Conservation (phyloP, 2,329 filamentous ascomycete species). For the Alternaria viburni region DNA sequence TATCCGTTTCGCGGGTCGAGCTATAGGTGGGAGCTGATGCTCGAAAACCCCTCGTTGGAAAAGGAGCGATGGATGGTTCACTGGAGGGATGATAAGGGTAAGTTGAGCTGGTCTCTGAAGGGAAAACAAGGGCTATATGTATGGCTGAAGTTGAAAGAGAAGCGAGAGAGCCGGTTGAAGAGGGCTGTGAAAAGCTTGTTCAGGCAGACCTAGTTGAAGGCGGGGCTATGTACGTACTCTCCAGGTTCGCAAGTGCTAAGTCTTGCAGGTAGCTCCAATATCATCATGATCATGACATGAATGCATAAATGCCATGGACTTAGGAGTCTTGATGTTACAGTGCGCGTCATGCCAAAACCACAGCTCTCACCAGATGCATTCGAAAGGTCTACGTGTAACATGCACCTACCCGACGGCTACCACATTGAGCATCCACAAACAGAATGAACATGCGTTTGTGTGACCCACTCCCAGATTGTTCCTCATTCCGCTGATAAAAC, state of each 20-base stretch:
- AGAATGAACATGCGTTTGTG: background rate
- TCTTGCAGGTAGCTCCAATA: background rate
- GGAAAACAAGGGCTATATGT: background rate
- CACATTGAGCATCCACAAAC: background rate
- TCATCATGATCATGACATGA: background rate
- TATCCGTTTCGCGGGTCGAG: background rate
- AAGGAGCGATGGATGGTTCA: background rate
- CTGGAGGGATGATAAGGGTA: background rate
- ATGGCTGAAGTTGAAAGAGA: background rate
- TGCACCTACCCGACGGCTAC: background rate
- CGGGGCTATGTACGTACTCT: background rate
- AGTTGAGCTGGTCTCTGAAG: background rate
- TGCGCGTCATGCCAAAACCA: background rate
- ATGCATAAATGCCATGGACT: background rate
- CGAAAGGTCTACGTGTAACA: background rate
- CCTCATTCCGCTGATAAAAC: background rate
- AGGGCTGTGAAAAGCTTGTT: background rate
- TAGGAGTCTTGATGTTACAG: background rate
- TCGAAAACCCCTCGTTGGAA: background rate
- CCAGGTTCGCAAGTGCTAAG: background rate
- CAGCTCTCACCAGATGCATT: background rate
- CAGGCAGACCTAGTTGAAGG: background rate
- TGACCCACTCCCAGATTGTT: background rate
- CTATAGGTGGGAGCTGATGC: background rate
- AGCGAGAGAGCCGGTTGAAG: background rate